Evolutionary conservation across 495 filamentous ascomycete species (phyloP).

Genomic region (Aspergillus saccharolyticus): DNA sequence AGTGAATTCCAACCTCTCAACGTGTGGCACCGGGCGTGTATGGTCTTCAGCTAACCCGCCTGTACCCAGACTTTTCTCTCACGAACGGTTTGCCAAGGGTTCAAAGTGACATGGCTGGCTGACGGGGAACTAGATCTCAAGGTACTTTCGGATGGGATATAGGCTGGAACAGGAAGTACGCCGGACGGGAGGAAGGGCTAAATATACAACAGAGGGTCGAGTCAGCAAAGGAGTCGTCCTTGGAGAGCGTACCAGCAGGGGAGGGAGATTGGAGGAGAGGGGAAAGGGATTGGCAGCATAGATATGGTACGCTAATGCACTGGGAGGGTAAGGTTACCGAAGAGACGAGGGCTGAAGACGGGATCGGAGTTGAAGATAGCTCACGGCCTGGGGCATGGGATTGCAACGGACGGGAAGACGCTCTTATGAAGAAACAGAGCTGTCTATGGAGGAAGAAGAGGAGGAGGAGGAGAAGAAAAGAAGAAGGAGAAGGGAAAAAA

Average conservation of each 20-base stretch:
- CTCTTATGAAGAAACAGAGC: conserved; percentile 18
- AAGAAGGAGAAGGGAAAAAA: conserved; percentile 27
- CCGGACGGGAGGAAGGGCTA: conserved; percentile 13
- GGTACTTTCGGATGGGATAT: not conserved
- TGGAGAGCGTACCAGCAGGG: conserved; percentile 1
- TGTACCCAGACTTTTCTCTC: conserved; percentile 10
- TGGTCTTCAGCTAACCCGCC: conserved; percentile 17
- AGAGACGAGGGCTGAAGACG: conserved; percentile 7
- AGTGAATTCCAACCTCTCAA: conserved; percentile 8
- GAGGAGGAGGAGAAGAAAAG: conserved; percentile 22
- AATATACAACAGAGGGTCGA: conserved; percentile 1
- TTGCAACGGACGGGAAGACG: conserved; percentile 8
- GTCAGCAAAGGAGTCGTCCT: conserved; percentile 14
- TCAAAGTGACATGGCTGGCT: conserved; percentile 22
- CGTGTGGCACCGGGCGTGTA: conserved; percentile 13
- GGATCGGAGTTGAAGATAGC: conserved; percentile 13
- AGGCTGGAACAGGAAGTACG: conserved; percentile 4
- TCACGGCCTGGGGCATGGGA: conserved; percentile 17
- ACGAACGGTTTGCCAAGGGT: conserved; percentile 13
- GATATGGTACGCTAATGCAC: conserved; percentile 19
- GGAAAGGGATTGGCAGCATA: not conserved
- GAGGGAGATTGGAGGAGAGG: not conserved
- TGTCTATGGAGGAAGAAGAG: conserved; percentile 17
- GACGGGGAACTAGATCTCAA: conserved; percentile 8
- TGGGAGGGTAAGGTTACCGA: conserved; percentile 22